Evolutionary conservation across 1,139 yeast genomes (phyloP).

Genomic region (Pneumocystis oryctolagi): DNA sequence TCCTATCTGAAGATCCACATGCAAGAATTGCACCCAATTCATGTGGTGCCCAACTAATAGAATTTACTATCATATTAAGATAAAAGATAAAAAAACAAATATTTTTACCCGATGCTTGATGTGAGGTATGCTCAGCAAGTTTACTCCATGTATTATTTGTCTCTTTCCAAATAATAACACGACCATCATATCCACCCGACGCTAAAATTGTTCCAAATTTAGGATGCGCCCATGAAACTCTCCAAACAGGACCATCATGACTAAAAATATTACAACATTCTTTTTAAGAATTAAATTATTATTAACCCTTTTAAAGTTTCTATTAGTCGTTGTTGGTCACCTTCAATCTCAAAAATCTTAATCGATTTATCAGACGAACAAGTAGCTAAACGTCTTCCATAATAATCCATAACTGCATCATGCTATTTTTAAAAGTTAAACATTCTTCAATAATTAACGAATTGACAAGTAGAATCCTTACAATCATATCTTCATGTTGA

Average conservation of each 20-base stretch:
- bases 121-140: constrained; percentile 75
- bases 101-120: constrained; percentile 51
- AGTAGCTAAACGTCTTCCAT: constrained; percentile 88
- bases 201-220: constrained; percentile 92
- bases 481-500: constrained; percentile 51
- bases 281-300: neutral
- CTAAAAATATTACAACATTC: constrained; percentile 18
- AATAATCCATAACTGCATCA: constrained; percentile 92
- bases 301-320: constrained; percentile 58
- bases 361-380: constrained; percentile 90
- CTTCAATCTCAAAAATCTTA: constrained; percentile 81
- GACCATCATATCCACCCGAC: constrained; percentile 89
- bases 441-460: neutral
- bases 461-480: constrained; percentile 14
- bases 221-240: constrained; percentile 98
- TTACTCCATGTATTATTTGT: constrained; percentile 72
- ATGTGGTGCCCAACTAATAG: constrained; percentile 95
- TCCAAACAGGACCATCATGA: constrained; percentile 99
- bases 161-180: constrained; percentile 88
- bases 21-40: constrained; percentile 70
- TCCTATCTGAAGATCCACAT: constrained; percentile 89
- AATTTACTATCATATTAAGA: constrained; percentile 39
- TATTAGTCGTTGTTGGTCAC: constrained; percentile 59
- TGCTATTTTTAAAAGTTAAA: constrained; percentile 29
- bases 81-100: neutral